A percentile compares a stretch with the other conserved stretches of the same genome.
Conservation (phyloP, 23 red algal genomes). For the Pyropia haitanensis region DNA sequence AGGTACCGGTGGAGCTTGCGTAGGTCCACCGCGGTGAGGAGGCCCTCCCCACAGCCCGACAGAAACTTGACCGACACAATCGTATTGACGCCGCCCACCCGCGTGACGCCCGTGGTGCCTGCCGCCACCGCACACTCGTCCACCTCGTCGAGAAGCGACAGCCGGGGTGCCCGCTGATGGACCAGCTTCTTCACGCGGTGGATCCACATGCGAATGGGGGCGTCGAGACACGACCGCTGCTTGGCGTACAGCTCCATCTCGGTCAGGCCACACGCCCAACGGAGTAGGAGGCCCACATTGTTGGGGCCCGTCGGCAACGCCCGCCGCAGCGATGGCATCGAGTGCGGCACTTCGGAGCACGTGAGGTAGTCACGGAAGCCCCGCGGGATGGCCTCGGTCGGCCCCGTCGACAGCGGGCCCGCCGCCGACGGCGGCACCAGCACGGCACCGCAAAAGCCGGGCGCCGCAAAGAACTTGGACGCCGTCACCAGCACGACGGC, state of each 20-base stretch:
- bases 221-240: conserved; percentile 16
- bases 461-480: conserved; percentile 68
- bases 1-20: conserved; percentile 37
- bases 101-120: conserved; percentile 13
- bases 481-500: conserved; percentile 45
- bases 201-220: conserved; percentile 31
- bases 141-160: conserved; percentile 28
- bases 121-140: conserved; percentile 20
- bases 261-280: conserved; percentile 68
- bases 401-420: conserved; percentile 6
- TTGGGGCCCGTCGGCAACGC: conserved; percentile 23
- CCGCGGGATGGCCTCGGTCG: conserved; percentile 9
- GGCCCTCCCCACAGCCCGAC: conserved; percentile 17
- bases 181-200: conserved; percentile 16
- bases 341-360: conserved; percentile 26
- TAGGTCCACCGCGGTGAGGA: conserved; percentile 27
- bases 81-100: conserved; percentile 37
- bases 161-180: conserved; percentile 24
- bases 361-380: conserved; percentile 61
- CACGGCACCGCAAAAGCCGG: conserved; percentile 70
- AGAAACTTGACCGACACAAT: conserved; percentile 52
- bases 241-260: conserved; percentile 70
- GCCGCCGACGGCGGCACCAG: conserved; percentile 30
- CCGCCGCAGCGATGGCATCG: conserved; percentile 23
- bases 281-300: conserved; percentile 55